Evolutionary conservation across 2,329 filamentous ascomycete species (phyloP).

Genomic region (Apiospora marii): DNA sequence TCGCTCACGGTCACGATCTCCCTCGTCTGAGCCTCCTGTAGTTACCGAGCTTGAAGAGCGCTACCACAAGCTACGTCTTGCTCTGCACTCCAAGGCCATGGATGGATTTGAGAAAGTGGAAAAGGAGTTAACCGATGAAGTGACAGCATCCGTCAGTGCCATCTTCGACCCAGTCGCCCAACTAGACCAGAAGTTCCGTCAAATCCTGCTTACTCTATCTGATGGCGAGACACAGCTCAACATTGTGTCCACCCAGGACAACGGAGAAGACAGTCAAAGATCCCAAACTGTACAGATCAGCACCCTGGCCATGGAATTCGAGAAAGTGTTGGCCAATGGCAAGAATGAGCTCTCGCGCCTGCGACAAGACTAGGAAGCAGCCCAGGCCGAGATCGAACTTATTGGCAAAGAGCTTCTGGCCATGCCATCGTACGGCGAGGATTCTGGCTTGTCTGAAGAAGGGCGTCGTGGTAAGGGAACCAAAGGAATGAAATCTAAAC

Average conservation of each 20-base stretch:
- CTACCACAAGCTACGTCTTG: conserved; percentile 36
- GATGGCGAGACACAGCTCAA: conserved; percentile 12
- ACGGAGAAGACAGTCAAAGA: conserved; percentile 2
- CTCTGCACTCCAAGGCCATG: conserved; percentile 37
- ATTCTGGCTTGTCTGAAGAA: conserved; percentile 23
- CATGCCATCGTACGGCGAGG: conserved; percentile 21
- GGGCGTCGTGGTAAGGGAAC: conserved; percentile 24
- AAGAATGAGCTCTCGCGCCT: conserved; percentile 33
- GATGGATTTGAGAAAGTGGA: conserved; percentile 33
- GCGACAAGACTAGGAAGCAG: conserved; percentile 37
- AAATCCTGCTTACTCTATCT: not conserved
- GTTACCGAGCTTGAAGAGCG: conserved; percentile 34
- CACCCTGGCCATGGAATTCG: conserved; percentile 26
- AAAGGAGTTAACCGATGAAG: conserved; percentile 29
- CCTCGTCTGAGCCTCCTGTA: conserved; percentile 32
- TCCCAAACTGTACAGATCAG: conserved; percentile 22
- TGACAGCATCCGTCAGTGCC: conserved; percentile 30
- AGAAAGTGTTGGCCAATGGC: conserved; percentile 28
- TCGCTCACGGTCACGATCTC: conserved; percentile 26
- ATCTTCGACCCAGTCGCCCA: conserved; percentile 17
- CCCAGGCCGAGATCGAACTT: conserved; percentile 37
- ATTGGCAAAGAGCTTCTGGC: conserved; percentile 27
- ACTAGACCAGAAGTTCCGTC: conserved; percentile 5
- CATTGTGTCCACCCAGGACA: conserved; percentile 24
- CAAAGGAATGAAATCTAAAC: conserved; percentile 35